Conservation (phyloP, 2,329 filamentous ascomycete species). For the Sporothrix protearum region DNA sequence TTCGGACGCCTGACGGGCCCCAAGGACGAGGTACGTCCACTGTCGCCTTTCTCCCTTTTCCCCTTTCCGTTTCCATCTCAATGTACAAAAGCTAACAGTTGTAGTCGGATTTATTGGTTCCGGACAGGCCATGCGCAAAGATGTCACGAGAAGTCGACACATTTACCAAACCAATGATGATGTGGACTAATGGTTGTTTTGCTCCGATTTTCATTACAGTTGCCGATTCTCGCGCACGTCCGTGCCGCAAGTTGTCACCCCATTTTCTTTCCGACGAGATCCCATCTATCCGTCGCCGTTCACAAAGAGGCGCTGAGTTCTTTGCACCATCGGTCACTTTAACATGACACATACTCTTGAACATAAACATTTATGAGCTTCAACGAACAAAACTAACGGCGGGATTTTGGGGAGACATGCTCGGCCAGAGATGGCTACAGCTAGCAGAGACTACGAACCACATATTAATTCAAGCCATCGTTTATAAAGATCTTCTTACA, state of each 20-base stretch:
- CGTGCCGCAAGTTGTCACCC: no score
- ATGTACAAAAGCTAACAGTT: slow-evolving; percentile 32
- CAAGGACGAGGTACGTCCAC: slow-evolving; percentile 70
- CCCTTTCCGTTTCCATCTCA: no score
- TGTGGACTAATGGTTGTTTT: slow-evolving; percentile 53
- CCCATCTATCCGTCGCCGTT: neutral
- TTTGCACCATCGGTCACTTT: neutral
- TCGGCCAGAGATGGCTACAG: neutral
- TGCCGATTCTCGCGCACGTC: neutral
- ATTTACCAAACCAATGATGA: slow-evolving; percentile 78
- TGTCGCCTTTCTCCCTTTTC: neutral
- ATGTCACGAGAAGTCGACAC: slow-evolving; percentile 74
- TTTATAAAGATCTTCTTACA: neutral
- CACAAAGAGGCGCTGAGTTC: neutral
- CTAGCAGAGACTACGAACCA: neutral
- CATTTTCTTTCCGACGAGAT: neutral
- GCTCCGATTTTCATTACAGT: slow-evolving; percentile 7
- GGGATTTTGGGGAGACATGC: neutral
- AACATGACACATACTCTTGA: neutral
- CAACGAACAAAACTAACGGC: neutral
- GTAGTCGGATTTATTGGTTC: slow-evolving; percentile 94
- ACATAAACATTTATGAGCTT: neutral
- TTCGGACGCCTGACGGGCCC: slow-evolving; percentile 82
- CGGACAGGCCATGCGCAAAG: slow-evolving; percentile 93
- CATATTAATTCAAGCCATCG: neutral